These are phyloP conservation scores for Monosporascus cannonballus DNA, from an alignment of 2,329 filamentous ascomycete species.

Conservation along the genomic window DNA sequence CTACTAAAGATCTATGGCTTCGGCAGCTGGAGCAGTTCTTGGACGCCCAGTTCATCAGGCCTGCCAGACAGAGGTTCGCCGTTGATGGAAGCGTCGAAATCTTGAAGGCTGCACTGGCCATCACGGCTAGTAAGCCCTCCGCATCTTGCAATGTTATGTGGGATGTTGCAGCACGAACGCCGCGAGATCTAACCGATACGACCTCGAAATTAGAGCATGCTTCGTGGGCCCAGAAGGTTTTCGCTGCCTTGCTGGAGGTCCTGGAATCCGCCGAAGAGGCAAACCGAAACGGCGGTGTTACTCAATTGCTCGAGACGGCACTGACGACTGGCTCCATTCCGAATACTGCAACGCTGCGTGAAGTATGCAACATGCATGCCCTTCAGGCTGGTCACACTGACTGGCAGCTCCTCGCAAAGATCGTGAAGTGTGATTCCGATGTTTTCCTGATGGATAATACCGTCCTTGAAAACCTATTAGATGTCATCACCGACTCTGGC, in stretches of 20 bases:
- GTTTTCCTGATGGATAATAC: conserved; percentile 34
- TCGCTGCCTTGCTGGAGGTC: conserved; percentile 15
- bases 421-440: conserved; percentile 39
- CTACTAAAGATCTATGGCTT: conserved; percentile 35
- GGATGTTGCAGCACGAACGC: conserved; percentile 20
- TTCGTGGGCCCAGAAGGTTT: conserved; percentile 21
- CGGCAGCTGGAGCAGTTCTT: conserved; percentile 42
- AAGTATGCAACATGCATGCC: conserved; percentile 23
- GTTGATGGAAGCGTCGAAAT: conserved; percentile 35
- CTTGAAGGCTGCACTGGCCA: conserved; percentile 34
- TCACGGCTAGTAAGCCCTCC: conserved; percentile 28
- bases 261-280: conserved; percentile 9
- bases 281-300: conserved; percentile 20
- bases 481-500: conserved; percentile 21
- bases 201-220: conserved; percentile 23
- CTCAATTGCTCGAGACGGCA: conserved; percentile 28
- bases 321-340: conserved; percentile 27
- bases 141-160: conserved; percentile 38
- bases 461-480: conserved; percentile 25
- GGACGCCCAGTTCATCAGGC: conserved; percentile 44
- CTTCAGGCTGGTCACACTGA: conserved; percentile 21
- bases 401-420: conserved; percentile 34
- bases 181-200: conserved; percentile 20
- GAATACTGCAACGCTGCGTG: conserved; percentile 26
- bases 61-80: conserved; percentile 42